phyloP scores from a whole-genome alignment of 768 basidiomycete genomes.

The Lentinula lateritia region DNA sequence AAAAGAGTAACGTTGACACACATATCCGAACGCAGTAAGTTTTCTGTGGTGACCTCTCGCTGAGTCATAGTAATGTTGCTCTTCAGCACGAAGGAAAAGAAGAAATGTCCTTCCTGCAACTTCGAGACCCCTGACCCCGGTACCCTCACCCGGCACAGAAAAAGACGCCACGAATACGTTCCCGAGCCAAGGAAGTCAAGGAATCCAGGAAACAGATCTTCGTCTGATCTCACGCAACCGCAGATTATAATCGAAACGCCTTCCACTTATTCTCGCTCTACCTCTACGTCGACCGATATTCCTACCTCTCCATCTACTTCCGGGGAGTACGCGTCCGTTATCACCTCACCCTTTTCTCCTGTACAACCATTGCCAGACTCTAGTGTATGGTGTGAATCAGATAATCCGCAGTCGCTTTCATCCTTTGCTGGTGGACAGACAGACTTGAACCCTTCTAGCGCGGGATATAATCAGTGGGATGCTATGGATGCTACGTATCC shows the following conservation, averaged over 20 bases:
- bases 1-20: not conserved
- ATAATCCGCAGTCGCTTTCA: not conserved
- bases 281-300: not conserved
- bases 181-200: not conserved
- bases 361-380: not conserved
- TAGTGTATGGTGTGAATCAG: not conserved
- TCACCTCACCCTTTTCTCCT: not conserved
- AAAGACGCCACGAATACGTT: conserved; percentile 1
- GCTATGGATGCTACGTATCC: not conserved
- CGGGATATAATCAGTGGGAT: not conserved
- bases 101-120: not conserved
- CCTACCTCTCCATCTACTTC: too few species aligned
- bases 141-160: not conserved
- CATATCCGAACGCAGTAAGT: not conserved
- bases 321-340: too few species aligned
- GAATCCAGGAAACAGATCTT: not conserved
- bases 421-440: not conserved
- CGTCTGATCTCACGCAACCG: not conserved
- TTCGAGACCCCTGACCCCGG: not conserved
- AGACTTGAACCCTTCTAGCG: not conserved
- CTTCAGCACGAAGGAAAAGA: not conserved
- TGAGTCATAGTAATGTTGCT: not conserved
- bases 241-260: not conserved
- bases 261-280: not conserved
- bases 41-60: too few species aligned